Evolutionary conservation across 768 basidiomycete genomes (phyloP).

Genomic region (Rhodosporidiobolus odoratus): DNA sequence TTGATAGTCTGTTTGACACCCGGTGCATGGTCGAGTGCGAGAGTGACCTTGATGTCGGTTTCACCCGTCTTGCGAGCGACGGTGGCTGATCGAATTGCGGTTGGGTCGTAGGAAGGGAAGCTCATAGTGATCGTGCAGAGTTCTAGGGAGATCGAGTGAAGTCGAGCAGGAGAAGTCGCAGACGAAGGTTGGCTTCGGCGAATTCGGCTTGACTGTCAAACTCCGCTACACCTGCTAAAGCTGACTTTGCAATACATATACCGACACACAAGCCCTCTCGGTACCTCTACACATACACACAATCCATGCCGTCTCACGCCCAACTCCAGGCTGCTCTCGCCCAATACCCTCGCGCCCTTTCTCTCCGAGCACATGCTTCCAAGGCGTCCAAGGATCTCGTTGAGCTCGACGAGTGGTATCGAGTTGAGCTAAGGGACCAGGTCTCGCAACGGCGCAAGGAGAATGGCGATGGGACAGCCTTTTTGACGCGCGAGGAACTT

Average conservation of each 20-base stretch:
- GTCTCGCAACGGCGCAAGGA: slow-evolving; percentile 1
- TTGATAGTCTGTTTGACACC: slow-evolving; percentile 67
- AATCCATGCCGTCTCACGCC: slow-evolving; percentile 10
- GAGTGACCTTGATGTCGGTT: slow-evolving; percentile 74
- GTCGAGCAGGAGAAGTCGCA: neutral
- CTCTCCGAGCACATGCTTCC: neutral
- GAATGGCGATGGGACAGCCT: neutral
- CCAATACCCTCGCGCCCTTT: slow-evolving; percentile 1
- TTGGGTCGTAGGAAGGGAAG: slow-evolving; percentile 10
- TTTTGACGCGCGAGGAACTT: slow-evolving; percentile 17
- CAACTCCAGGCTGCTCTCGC: slow-evolving; percentile 1
- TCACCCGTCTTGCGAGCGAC: slow-evolving; percentile 52
- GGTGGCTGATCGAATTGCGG: slow-evolving; percentile 35
- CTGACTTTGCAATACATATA: too few species aligned
- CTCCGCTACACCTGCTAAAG: too few species aligned
- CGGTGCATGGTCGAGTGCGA: slow-evolving; percentile 74
- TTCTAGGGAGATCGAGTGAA: neutral
- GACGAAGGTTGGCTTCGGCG: neutral
- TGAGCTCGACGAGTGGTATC: slow-evolving; percentile 24
- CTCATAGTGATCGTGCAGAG: neutral
- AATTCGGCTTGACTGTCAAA: too few species aligned
- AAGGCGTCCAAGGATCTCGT: slow-evolving; percentile 11
- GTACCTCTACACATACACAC: neutral
- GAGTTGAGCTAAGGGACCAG: neutral
- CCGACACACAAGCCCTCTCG: too few species aligned